These are phyloP conservation scores for Clarireedia sp. DNA, from an alignment of 2,329 filamentous ascomycete species.

Conservation along the genomic window DNA sequence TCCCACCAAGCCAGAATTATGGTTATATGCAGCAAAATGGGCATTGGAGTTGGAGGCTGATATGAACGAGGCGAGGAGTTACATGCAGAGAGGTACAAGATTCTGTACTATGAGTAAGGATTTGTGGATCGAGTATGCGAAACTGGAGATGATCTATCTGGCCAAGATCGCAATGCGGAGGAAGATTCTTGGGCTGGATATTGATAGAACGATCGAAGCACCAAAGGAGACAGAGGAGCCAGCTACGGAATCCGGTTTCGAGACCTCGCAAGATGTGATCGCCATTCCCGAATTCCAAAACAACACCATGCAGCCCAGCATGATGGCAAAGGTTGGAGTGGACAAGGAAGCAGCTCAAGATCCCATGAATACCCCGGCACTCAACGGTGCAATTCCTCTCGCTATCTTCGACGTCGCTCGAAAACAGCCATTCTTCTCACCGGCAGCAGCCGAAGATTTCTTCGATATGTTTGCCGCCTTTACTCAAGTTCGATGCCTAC, in stretches of 20 bases:
- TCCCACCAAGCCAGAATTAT: conserved; percentile 73
- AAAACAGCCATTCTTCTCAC: conserved; percentile 65
- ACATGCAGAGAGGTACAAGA: conserved; percentile 82
- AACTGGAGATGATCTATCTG: conserved; percentile 88
- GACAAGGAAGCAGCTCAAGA: conserved; percentile 32
- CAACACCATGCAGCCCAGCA: conserved; percentile 38
- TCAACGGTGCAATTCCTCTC: conserved; percentile 87
- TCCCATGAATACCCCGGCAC: conserved; percentile 58
- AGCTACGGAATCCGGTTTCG: conserved; percentile 31
- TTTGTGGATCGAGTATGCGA: conserved; percentile 85
- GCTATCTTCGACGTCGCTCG: conserved; percentile 84
- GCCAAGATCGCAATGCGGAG: conserved; percentile 70
- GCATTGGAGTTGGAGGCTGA: conserved; percentile 73
- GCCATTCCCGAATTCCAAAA: conserved; percentile 46
- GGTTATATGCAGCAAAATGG: conserved; percentile 75
- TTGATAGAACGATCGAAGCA: conserved; percentile 34
- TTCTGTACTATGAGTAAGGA: conserved; percentile 72
- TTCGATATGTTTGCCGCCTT: conserved; percentile 74
- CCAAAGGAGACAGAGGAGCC: conserved; percentile 40
- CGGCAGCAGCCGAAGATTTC: conserved; percentile 63
- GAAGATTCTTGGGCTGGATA: conserved; percentile 56
- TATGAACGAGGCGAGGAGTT: conserved; percentile 75
- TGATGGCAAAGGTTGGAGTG: conserved; percentile 46
- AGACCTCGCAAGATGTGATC: conserved; percentile 40
- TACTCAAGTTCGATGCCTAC: conserved; percentile 53